Evolutionary conservation across 2,329 filamentous ascomycete genomes (phyloP), one percentile per base, ranked within the genome.

Genomic region (Aureobasidium pullulans): DNA sequence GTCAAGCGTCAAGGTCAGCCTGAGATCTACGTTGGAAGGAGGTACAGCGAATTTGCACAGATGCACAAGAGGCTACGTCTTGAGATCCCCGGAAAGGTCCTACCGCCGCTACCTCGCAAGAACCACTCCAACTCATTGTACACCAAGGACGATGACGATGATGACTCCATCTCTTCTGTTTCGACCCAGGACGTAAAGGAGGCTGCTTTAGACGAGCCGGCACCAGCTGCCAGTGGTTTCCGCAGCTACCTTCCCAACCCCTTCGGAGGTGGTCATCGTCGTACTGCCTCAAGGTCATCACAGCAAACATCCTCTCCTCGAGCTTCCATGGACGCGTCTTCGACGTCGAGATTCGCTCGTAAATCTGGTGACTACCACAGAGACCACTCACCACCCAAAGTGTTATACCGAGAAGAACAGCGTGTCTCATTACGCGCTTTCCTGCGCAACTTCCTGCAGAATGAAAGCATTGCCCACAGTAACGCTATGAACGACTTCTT

Each of bases 381-480:
- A 46, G 52, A 44, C 10, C 32, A 59, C 23, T 48, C 63, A 10
- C 48, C 60, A 10, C 53, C 52, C 11, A 69, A 79, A 23, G 72
- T 89, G 0, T 77, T 97, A 15, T 92, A 88, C 76, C 84, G 94
- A 42, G 94, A 99, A 75, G 88, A 85, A 65, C 94, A 97, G 73
- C 84, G 94, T 65, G 88, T 97, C 16, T 97, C 93, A 1, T 78
- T 99, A 4, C 84, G 94, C 57, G 92, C 94, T 0, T 97, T 94
- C 71, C 75, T 99, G n/a, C 84, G 94, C 43, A 90, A 87, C 19
- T 79, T 97, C 11, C 75, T 99, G 29, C 84, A 93, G 48, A 96
- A 96, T 66, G 84, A 88, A 36, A 87, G 91, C 63, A 85, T 96
- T 62, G 89, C 92, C 37, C 83, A 85, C 60, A 95, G 91, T 0